Conservation (phyloP, 139 green algal genomes). For the Yamagishiella unicocca region DNA sequence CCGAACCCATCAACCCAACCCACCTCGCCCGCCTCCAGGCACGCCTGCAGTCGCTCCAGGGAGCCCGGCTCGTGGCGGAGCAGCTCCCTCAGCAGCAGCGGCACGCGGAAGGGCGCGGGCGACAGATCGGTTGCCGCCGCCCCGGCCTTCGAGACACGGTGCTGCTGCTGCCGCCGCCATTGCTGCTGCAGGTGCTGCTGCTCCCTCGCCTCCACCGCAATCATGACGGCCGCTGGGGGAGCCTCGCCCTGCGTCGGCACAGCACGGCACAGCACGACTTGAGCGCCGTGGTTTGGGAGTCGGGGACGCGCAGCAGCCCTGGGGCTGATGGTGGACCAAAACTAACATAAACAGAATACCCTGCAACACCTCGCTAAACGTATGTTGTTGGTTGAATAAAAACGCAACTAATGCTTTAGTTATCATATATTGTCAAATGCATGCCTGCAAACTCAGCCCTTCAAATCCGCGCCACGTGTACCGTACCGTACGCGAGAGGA, state of each 20-base stretch:
- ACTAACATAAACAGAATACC: too few species aligned
- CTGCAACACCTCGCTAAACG: too few species aligned
- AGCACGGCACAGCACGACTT: not conserved
- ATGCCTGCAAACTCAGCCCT: too few species aligned
- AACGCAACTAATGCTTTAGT: too few species aligned
- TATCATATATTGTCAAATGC: too few species aligned
- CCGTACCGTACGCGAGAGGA: too few species aligned
- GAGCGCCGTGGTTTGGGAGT: too few species aligned
- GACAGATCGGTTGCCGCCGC: not conserved
- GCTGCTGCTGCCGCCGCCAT: not conserved
- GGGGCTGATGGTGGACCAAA: too few species aligned
- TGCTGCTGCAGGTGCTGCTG: slow-evolving; percentile 4
- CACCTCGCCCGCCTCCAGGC: slow-evolving; percentile 30
- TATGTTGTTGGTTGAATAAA: too few species aligned
- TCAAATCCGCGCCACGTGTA: too few species aligned
- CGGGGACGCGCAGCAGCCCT: too few species aligned
- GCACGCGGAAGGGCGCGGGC: not conserved
- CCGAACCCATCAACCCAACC: too few species aligned
- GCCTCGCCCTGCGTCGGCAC: slow-evolving; percentile 12
- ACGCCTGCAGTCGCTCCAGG: slow-evolving; percentile 21
- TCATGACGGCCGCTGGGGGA: not conserved
- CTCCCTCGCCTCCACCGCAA: not conserved
- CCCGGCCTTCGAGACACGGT: not conserved
- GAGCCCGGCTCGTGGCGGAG: slow-evolving; percentile 30
- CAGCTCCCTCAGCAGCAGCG: slow-evolving; percentile 26